phyloP scores from a whole-genome alignment of 768 basidiomycete genomes.

The Collybia mongolica region DNA sequence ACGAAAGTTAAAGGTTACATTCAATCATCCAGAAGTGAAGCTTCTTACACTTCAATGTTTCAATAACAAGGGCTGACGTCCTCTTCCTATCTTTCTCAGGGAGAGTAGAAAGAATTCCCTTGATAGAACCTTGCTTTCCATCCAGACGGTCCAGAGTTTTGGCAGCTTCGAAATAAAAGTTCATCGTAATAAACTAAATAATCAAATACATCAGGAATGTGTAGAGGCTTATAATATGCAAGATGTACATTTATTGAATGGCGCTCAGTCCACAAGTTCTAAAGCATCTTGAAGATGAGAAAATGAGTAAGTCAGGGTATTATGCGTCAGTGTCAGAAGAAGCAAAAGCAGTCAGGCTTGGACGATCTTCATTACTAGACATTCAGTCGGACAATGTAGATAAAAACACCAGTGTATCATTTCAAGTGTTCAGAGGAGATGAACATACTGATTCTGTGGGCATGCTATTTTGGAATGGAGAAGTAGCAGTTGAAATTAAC shows the following conservation, averaged over 20 bases:
- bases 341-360: slow-evolving; percentile 26
- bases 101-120: slow-evolving; percentile 73
- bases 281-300: no score
- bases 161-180: slow-evolving; percentile 93
- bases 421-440: no score
- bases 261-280: no score
- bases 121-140: slow-evolving; percentile 89
- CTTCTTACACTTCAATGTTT: slow-evolving; percentile 89
- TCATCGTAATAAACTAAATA: slow-evolving; percentile 58
- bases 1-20: neutral
- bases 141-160: slow-evolving; percentile 83
- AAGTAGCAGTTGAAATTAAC: no score
- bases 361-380: slow-evolving; percentile 49
- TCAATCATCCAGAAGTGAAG: neutral
- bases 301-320: slow-evolving; percentile 1
- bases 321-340: slow-evolving; percentile 4
- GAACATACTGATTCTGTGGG: no score
- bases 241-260: slow-evolving; percentile 15
- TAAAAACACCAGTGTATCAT: slow-evolving; percentile 41
- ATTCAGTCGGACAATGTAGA: slow-evolving; percentile 89
- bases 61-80: slow-evolving; percentile 85
- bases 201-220: slow-evolving; percentile 18
- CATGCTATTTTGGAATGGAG: no score
- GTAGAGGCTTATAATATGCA: slow-evolving; percentile 10
- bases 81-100: slow-evolving; percentile 76